A percentile compares a stretch with the other conserved stretches of the same genome.
phyloP scores from a whole-genome alignment of 768 basidiomycete species.

The Tylopilus balloui region DNA sequence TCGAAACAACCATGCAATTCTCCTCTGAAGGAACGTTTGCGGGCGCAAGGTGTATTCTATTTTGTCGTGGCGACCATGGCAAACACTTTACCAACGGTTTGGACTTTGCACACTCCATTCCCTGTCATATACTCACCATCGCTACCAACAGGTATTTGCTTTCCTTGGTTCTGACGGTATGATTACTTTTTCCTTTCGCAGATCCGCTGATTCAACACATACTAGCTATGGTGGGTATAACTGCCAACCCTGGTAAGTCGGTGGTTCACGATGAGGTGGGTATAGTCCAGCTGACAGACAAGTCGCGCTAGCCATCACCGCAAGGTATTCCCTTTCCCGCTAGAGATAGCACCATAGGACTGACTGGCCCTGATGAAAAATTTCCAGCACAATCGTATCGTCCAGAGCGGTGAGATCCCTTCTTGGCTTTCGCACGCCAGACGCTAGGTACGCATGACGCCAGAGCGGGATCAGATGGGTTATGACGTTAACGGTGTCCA shows the following conservation, averaged over 20 bases:
- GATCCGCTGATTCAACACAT: neutral
- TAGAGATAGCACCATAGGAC: neutral
- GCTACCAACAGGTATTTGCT: constrained; percentile 6
- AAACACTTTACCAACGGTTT: constrained; percentile 13
- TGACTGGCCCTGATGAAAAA: neutral
- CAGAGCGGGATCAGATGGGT: neutral
- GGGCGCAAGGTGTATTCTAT: constrained; percentile 17
- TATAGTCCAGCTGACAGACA: constrained; percentile 1
- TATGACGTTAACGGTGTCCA: neutral
- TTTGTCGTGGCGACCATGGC: constrained; percentile 10
- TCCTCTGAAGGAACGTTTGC: constrained; percentile 10
- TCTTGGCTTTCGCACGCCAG: neutral
- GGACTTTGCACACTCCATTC: neutral
- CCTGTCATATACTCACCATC: neutral
- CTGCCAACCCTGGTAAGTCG: constrained; percentile 5
- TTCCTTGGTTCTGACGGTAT: constrained; percentile 9
- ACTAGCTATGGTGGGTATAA: constrained; percentile 8
- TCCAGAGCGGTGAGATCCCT: constrained; percentile 15
- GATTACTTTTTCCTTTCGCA: neutral
- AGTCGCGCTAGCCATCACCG: constrained; percentile 2
- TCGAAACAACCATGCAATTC: constrained; percentile 9
- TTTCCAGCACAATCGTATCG: constrained; percentile 14
- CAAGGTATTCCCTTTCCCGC: constrained; percentile 4
- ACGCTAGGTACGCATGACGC: neutral
- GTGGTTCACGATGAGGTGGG: neutral